Evolutionary conservation across 371 early-diverging fungal genomes (phyloP).

Genomic region (Circinella minor): DNA sequence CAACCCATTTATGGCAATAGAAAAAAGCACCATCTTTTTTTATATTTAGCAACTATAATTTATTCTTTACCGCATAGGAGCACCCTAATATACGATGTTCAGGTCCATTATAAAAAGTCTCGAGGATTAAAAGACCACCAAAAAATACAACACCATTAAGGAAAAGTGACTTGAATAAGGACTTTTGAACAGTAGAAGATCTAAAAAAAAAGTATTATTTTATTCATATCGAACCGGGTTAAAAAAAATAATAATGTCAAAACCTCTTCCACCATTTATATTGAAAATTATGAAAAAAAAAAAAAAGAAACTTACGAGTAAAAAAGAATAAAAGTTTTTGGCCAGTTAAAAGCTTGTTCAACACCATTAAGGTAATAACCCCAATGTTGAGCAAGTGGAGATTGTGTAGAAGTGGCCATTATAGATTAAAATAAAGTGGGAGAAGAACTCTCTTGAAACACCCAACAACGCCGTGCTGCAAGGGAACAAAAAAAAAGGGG

Average conservation of each 20-base stretch:
- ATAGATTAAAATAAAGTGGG: too few relatives aligned
- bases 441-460: too few relatives aligned
- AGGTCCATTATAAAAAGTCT: constrained; percentile 43
- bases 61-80: constrained; percentile 39
- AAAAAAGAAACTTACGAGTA: constrained; percentile 32
- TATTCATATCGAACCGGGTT: too few relatives aligned
- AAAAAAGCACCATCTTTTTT: neutral
- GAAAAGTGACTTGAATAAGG: constrained; percentile 38
- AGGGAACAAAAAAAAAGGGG: too few relatives aligned
- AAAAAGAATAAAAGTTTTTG: constrained; percentile 35
- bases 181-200: constrained; percentile 39
- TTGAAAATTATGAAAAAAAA: neutral
- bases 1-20: neutral
- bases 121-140: constrained; percentile 41
- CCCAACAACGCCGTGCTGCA: too few relatives aligned
- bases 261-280: neutral
- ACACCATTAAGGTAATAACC: constrained; percentile 39
- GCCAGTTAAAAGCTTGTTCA: constrained; percentile 45
- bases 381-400: constrained; percentile 27
- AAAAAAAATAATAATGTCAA: neutral
- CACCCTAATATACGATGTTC: constrained; percentile 38
- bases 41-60: too few relatives aligned
- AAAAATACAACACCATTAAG: constrained; percentile 45
- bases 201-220: constrained; percentile 16
- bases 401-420: constrained; percentile 25